Percentiles rank a stretch among this genome's conserved stretches.
phyloP scores from a whole-genome alignment of 495 filamentous ascomycete species.

The Aspergillus saccharolyticus region DNA sequence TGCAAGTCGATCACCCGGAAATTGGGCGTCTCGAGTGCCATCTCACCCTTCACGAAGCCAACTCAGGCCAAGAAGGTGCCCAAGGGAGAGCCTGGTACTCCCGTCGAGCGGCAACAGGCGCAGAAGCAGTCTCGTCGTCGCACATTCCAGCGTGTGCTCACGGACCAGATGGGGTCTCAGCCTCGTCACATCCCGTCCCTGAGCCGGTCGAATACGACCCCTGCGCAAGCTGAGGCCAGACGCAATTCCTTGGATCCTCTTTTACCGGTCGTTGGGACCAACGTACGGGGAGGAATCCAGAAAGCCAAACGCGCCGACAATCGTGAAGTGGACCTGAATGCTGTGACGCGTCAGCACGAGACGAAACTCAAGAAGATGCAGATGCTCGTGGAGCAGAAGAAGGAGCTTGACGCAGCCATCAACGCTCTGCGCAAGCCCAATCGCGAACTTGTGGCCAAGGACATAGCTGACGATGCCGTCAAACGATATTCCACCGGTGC shows the following conservation, averaged over 20 bases:
- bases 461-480: constrained; percentile 65
- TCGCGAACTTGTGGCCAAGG: constrained; percentile 67
- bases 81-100: constrained; percentile 50
- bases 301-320: constrained; percentile 57
- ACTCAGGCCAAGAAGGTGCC: constrained; percentile 24
- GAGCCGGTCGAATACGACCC: constrained; percentile 63
- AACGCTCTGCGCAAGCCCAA: constrained; percentile 81
- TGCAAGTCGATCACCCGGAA: constrained; percentile 79
- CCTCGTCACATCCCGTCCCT: constrained; percentile 48
- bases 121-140: constrained; percentile 51
- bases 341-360: constrained; percentile 52
- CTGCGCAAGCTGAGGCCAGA: constrained; percentile 34
- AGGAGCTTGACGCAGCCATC: constrained; percentile 81
- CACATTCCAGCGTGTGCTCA: constrained; percentile 64
- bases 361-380: constrained; percentile 69
- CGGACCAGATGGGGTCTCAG: constrained; percentile 53
- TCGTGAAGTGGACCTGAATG: constrained; percentile 64
- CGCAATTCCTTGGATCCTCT: constrained; percentile 34
- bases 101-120: constrained; percentile 43
- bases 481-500: constrained; percentile 42
- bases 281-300: constrained; percentile 50
- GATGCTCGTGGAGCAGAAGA: constrained; percentile 58
- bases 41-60: constrained; percentile 47
- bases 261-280: constrained; percentile 30
- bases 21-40: constrained; percentile 68